Base-by-base conservation (phyloP, 164 flowering plant species). In the Pachysandra terminalis region DNA sequence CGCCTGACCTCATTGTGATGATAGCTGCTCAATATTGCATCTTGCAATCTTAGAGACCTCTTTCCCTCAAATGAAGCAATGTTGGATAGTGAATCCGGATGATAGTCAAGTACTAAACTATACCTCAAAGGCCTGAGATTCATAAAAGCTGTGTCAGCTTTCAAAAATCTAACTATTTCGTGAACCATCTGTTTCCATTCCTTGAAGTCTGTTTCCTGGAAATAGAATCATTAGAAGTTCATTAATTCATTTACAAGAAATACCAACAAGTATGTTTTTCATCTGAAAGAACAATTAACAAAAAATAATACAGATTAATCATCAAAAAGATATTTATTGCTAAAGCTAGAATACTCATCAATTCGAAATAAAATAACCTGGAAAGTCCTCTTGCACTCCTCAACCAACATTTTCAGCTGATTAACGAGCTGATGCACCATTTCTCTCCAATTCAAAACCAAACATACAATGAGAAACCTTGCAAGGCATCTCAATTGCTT, bases 111-210 rank as follows among this genome's bases (percentile, higher is more conserved):
- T 15, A 87, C 85, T 27, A 83, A 65, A 79, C 95, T 91, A 67
- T 88, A 94, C 71, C 98, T 86, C 71, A 91, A 79, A 72, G 97
- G 98, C 74, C 91, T 83, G 65, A 78, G 71, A 77, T 94, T 94
- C 93, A 94, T 84, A 80, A 90, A 89, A 68, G 84, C 77, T 19
- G 89, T 78, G 72, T 94, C 97, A 74, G 83, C 90, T 82, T 89
- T 94, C 69, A 90, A 77, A 79, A 92, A 95, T 74, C 85, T 86
- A 67, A 71, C 77, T 71, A 92, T 83, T 79, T 95, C 98, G 75
- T 85, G 90, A 75, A 87, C 79, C 71, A 89, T 90, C 74, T 79
- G 78, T 91, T 86, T 92, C 98, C 98, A 95, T 73, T 92, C 93
- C 75, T 80, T 95, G 77, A 89, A 92, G 65, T 92, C 91, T 63